Evolutionary conservation across 2,329 filamentous ascomycete species (phyloP).

Genomic region (Ciborinia camelliae): DNA sequence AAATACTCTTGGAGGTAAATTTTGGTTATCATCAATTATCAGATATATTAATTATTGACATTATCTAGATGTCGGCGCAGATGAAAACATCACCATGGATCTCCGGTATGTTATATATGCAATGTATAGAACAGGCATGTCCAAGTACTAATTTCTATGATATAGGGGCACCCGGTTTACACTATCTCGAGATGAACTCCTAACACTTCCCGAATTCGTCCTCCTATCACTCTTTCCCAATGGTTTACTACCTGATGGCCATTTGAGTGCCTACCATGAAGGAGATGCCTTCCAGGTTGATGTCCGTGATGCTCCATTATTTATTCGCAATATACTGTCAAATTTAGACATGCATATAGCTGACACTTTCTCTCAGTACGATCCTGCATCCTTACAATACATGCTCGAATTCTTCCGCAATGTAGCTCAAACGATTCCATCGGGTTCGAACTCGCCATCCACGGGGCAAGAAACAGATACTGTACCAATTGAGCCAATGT

Average conservation of each 20-base stretch:
- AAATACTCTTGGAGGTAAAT: slow-evolving; percentile 79
- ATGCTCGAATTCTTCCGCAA: slow-evolving; percentile 98
- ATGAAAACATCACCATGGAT: slow-evolving; percentile 94
- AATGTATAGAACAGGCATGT: slow-evolving; percentile 12
- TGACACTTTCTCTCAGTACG: slow-evolving; percentile 67
- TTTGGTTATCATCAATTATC: slow-evolving; percentile 6
- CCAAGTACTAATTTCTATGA: slow-evolving; percentile 33
- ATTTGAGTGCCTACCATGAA: slow-evolving; percentile 89
- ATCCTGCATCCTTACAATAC: slow-evolving; percentile 92
- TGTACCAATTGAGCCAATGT: slow-evolving; percentile 69
- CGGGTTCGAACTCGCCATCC: slow-evolving; percentile 63
- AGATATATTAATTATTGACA: slow-evolving; percentile 18
- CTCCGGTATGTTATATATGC: slow-evolving; percentile 64
- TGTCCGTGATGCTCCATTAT: slow-evolving; percentile 58
- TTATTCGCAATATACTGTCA: slow-evolving; percentile 35
- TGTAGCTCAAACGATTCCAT: slow-evolving; percentile 92
- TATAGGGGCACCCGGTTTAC: slow-evolving; percentile 86
- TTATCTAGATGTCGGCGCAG: slow-evolving; percentile 68
- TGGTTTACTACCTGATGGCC: slow-evolving; percentile 93
- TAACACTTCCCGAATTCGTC: slow-evolving; percentile 96
- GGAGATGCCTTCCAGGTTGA: slow-evolving; percentile 95
- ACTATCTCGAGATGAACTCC: slow-evolving; percentile 87
- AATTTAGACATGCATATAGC: slow-evolving; percentile 44
- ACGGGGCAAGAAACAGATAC: slow-evolving; percentile 62
- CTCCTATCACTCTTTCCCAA: slow-evolving; percentile 97